These are phyloP conservation scores for Sechiopsis laciniata DNA, from an alignment of 306 rosid species.

Conservation along the genomic window DNA sequence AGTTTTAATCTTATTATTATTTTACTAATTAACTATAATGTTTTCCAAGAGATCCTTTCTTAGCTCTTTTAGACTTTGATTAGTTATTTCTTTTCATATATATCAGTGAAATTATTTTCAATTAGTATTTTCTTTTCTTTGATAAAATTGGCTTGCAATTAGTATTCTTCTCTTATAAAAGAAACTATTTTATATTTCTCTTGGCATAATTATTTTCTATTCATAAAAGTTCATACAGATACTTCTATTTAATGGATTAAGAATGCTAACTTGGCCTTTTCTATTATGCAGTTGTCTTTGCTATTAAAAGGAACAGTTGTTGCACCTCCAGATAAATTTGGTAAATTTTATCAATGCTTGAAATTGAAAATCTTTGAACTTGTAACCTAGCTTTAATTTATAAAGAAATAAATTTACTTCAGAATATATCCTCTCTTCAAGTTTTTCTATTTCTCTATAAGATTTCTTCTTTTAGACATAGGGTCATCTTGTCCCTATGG, in stretches of 20 bases:
- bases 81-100: neutral
- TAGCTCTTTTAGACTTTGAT: neutral
- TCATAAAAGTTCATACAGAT: too few species aligned
- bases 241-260: too few species aligned
- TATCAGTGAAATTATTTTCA: too few species aligned
- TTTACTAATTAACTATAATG: neutral
- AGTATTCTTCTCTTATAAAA: too few species aligned
- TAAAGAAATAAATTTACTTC: conserved; percentile 22
- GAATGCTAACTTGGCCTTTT: too few species aligned
- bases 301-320: too few species aligned
- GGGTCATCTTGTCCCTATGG: neutral
- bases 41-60: conserved; percentile 5
- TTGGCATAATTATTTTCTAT: too few species aligned
- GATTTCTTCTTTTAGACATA: neutral
- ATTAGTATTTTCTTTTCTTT: too few species aligned
- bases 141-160: too few species aligned
- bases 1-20: too few species aligned
- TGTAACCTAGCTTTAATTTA: conserved; percentile 18
- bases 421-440: neutral
- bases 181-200: too few species aligned
- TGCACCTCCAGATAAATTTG: conserved; percentile 54
- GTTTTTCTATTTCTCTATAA: neutral
- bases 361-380: neutral
- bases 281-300: too few species aligned
- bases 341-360: conserved; percentile 33